A percentile compares a stretch with the other conserved stretches of the same genome.
Evolutionary conservation across 2,329 filamentous ascomycete genomes (phyloP).

Genomic region (Passalora sequoiae): DNA sequence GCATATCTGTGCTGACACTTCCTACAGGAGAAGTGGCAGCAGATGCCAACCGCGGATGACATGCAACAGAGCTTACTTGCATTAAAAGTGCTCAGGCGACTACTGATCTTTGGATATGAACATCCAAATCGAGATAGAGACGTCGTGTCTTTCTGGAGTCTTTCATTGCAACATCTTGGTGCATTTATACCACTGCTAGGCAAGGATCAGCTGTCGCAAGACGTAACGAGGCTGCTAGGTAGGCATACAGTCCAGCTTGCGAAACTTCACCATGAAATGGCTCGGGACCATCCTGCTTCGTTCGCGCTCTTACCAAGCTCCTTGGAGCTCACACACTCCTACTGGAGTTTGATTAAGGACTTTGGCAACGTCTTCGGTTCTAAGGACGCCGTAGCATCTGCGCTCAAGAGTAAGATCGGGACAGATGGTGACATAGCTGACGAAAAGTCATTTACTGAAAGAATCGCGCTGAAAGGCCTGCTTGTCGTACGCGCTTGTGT

Average conservation of each 20-base stretch:
- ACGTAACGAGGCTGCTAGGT: slow-evolving; percentile 52
- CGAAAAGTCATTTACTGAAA: slow-evolving; percentile 53
- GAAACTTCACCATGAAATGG: slow-evolving; percentile 87
- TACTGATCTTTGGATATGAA: slow-evolving; percentile 78
- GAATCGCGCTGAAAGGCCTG: slow-evolving; percentile 75
- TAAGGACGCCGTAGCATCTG: slow-evolving; percentile 35
- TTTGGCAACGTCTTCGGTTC: slow-evolving; percentile 70
- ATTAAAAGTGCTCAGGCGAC: slow-evolving; percentile 72
- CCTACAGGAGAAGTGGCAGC: too few species aligned
- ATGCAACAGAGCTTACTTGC: slow-evolving; percentile 73
- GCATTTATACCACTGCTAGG: slow-evolving; percentile 57
- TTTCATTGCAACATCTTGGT: slow-evolving; percentile 73
- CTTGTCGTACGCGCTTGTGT: slow-evolving; percentile 76
- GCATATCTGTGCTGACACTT: too few species aligned
- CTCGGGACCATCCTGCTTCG: slow-evolving; percentile 69
- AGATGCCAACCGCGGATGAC: slow-evolving; percentile 39
- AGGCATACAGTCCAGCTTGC: slow-evolving; percentile 86
- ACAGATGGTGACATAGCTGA: slow-evolving; percentile 42
- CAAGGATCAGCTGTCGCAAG: slow-evolving; percentile 30
- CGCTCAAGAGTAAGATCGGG: slow-evolving; percentile 31
- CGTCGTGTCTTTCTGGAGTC: slow-evolving; percentile 72
- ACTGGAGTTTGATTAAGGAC: slow-evolving; percentile 75
- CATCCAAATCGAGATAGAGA: slow-evolving; percentile 72
- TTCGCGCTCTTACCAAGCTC: slow-evolving; percentile 80
- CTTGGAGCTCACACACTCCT: slow-evolving; percentile 68